Percentiles rank a stretch among this genome's conserved stretches.
Evolutionary conservation across 2,329 filamentous ascomycete genomes (phyloP).

Genomic region (Cladosporium sp.): DNA sequence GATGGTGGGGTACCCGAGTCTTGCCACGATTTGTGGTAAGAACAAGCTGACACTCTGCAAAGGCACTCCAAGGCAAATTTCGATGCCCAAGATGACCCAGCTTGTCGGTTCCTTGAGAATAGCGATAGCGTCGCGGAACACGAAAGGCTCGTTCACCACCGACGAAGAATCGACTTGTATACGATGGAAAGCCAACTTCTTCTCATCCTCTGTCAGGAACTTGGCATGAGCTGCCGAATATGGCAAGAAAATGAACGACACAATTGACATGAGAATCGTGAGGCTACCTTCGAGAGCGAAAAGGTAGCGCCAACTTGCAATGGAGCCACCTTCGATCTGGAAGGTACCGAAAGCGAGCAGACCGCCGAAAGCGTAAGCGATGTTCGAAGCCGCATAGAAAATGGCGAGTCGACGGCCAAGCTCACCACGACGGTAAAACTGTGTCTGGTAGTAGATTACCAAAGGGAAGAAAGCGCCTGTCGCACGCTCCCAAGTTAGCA

Average conservation of each 20-base stretch:
- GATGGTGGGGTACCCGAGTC: constrained; percentile 51
- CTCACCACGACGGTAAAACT: constrained; percentile 68
- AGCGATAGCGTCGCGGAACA: constrained; percentile 46
- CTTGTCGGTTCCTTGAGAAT: constrained; percentile 53
- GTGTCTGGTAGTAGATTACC: constrained; percentile 58
- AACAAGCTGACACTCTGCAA: constrained; percentile 55
- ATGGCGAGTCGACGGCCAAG: constrained; percentile 65
- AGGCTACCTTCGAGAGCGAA: constrained; percentile 58
- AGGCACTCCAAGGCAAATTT: constrained; percentile 57
- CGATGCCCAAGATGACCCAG: constrained; percentile 53
- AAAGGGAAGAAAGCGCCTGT: constrained; percentile 61
- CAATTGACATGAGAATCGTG: constrained; percentile 55
- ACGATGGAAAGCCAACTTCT: constrained; percentile 64
- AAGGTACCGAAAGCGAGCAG: constrained; percentile 59
- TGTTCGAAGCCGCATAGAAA: constrained; percentile 72
- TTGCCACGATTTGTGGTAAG: constrained; percentile 54
- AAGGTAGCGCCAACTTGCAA: constrained; percentile 59
- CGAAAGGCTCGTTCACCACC: constrained; percentile 54
- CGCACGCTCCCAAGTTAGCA: neutral
- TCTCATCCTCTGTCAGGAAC: constrained; percentile 65
- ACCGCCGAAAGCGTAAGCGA: constrained; percentile 64
- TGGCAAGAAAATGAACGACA: constrained; percentile 68
- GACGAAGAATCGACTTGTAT: constrained; percentile 72
- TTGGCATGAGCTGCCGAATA: constrained; percentile 58
- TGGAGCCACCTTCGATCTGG: constrained; percentile 49